A percentile compares a stretch with the other conserved stretches of the same genome.
Evolutionary conservation across 495 filamentous ascomycete species (phyloP).

Genomic region (Trichocladium antarcticum): DNA sequence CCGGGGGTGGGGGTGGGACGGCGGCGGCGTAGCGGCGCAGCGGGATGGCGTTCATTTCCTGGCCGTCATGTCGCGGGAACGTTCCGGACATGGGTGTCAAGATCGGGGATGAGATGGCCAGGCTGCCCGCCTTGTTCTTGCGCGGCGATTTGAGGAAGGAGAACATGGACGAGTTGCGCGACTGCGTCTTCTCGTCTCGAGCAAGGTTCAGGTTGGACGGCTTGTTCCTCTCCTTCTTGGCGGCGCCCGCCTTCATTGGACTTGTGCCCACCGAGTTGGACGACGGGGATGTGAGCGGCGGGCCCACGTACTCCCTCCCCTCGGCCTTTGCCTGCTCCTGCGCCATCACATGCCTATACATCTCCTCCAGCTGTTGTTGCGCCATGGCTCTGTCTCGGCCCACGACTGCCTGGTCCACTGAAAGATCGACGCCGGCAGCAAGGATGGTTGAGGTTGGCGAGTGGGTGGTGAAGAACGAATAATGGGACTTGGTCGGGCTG

Average conservation of each 20-base stretch:
- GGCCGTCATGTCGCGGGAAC: slow-evolving; percentile 37
- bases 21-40: slow-evolving; percentile 39
- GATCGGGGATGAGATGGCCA: slow-evolving; percentile 46
- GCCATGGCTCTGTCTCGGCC: slow-evolving; percentile 58
- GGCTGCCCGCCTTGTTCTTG: slow-evolving; percentile 32
- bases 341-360: slow-evolving; percentile 87
- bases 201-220: slow-evolving; percentile 37
- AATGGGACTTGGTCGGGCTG: slow-evolving; percentile 37
- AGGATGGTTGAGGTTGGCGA: slow-evolving; percentile 38
- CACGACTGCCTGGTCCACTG: slow-evolving; percentile 65
- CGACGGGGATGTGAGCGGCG: slow-evolving; percentile 22
- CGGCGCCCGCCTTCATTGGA: slow-evolving; percentile 13
- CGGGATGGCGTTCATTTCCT: slow-evolving; percentile 43
- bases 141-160: slow-evolving; percentile 43
- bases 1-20: slow-evolving; percentile 35
- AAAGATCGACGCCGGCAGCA: slow-evolving; percentile 29
- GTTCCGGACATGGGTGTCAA: slow-evolving; percentile 44
- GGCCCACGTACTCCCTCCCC: slow-evolving; percentile 33
- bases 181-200: slow-evolving; percentile 34
- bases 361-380: slow-evolving; percentile 72
- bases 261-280: slow-evolving; percentile 22
- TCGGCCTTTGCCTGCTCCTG: slow-evolving; percentile 57
- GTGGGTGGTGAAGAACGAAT: slow-evolving; percentile 40
- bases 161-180: slow-evolving; percentile 41
- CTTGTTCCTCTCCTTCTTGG: slow-evolving; percentile 33